Evolutionary conservation across 352 stramenopile genomes (phyloP).

Genomic region (Phytophthora boehmeriae): DNA sequence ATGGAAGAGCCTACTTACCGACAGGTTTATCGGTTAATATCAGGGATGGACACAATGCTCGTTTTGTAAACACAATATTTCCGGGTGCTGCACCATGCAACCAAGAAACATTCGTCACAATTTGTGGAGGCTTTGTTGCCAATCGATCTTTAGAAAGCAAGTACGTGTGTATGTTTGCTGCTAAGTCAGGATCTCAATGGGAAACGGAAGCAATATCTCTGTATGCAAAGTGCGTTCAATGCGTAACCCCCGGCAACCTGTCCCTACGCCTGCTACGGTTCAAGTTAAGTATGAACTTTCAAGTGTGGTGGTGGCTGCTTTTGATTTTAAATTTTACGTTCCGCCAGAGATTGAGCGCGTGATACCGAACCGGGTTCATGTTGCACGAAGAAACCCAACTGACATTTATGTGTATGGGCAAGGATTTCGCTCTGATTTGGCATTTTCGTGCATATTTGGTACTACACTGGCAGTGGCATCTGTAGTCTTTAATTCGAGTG

Average conservation of each 20-base stretch:
- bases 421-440: slow-evolving; percentile 9
- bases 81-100: background rate
- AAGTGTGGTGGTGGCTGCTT: background rate
- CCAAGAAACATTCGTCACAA: slow-evolving; percentile 3
- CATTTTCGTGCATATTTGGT: slow-evolving; percentile 14
- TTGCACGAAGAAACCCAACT: background rate
- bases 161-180: slow-evolving; percentile 1
- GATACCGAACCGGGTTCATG: background rate
- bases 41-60: background rate
- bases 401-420: slow-evolving; percentile 4
- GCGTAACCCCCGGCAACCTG: background rate
- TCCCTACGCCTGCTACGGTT: background rate
- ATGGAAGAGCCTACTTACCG: slow-evolving; percentile 5
- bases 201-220: background rate
- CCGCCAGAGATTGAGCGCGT: slow-evolving; percentile 7
- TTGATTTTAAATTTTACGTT: slow-evolving; percentile 11
- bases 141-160: background rate
- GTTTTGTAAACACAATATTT: background rate
- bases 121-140: slow-evolving; percentile 10
- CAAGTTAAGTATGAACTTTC: background rate
- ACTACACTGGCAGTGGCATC: background rate
- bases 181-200: background rate
- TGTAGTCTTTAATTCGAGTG: slow-evolving; percentile 6
- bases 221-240: slow-evolving; percentile 1
- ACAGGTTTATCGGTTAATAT: background rate